Conservation (phyloP, 306 rosid genomes). For the Carpinus viminea region DNA sequence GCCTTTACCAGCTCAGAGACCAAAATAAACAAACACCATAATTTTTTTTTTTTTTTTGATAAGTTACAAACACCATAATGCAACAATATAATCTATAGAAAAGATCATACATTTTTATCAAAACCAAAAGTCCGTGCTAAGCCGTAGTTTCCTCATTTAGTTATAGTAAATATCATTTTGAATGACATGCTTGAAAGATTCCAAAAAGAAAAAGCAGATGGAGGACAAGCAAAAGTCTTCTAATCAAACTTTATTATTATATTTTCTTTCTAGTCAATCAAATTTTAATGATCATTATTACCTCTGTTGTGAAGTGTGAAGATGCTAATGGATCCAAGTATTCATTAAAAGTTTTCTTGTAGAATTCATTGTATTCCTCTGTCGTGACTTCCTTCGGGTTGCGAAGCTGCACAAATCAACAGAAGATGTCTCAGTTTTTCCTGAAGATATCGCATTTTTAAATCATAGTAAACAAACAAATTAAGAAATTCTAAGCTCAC, state of each 20-base stretch:
- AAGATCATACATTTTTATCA: conserved; percentile 7
- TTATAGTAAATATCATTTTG: neutral
- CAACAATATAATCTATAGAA: conserved; percentile 7
- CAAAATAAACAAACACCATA: conserved; percentile 7
- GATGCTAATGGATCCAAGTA: conserved; percentile 94
- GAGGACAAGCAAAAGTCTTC: neutral
- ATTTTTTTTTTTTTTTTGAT: neutral
- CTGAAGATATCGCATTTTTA: neutral
- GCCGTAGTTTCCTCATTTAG: conserved; percentile 3
- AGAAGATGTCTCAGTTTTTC: conserved; percentile 18
- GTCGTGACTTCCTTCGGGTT: conserved; percentile 82
- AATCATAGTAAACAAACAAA: conserved; percentile 8
- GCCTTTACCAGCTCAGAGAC: conserved; percentile 27
- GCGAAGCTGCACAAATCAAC: conserved; percentile 73
- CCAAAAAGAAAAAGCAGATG: neutral
- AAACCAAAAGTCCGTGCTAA: neutral
- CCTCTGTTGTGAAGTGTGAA: conserved; percentile 96
- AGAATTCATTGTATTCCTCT: conserved; percentile 94
- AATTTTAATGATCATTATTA: conserved; percentile 15
- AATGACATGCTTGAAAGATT: neutral
- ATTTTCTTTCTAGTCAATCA: no score
- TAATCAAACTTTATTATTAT: neutral
- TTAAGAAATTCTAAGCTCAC: conserved; percentile 42
- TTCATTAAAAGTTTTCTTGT: conserved; percentile 82
- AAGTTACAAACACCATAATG: no score